These are phyloP conservation scores for Boletus barrowsii DNA, from an alignment of 768 basidiomycete species.

Conservation along the genomic window DNA sequence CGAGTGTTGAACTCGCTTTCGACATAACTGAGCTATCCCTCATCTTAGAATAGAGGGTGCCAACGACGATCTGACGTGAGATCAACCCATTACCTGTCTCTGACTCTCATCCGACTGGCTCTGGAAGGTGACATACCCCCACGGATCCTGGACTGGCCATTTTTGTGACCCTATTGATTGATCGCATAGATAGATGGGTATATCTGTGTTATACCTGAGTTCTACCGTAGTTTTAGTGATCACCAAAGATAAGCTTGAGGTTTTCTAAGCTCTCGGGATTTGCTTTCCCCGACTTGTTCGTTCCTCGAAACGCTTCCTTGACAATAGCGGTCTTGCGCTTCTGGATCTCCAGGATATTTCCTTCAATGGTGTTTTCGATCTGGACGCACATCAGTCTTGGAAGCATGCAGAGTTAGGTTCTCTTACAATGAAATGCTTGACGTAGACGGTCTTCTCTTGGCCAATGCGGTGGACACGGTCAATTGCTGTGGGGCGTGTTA, in stretches of 20 bases:
- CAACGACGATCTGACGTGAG: too few species aligned
- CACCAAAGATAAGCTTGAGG: constrained; percentile 44
- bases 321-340: constrained; percentile 84
- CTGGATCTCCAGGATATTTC: constrained; percentile 77
- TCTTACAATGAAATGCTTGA: constrained; percentile 80
- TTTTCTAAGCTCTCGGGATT: constrained; percentile 79
- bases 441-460: constrained; percentile 77
- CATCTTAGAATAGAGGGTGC: too few species aligned
- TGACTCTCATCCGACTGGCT: too few species aligned
- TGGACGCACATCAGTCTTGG: constrained; percentile 24
- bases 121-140: too few species aligned
- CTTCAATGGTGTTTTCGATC: constrained; percentile 75
- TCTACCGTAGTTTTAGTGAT: neutral
- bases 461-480: constrained; percentile 86
- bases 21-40: too few species aligned
- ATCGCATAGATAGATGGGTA: too few species aligned
- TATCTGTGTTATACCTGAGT: neutral
- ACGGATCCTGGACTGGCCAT: too few species aligned
- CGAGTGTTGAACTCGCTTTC: too few species aligned
- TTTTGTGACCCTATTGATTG: too few species aligned
- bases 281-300: constrained; percentile 38
- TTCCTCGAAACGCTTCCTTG: constrained; percentile 76
- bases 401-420: neutral
- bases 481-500: constrained; percentile 52
- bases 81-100: too few species aligned